Evolutionary conservation across 139 green algal genomes (phyloP), one percentile per base, ranked within the genome.

Genomic region (Tetraselmis striata): DNA sequence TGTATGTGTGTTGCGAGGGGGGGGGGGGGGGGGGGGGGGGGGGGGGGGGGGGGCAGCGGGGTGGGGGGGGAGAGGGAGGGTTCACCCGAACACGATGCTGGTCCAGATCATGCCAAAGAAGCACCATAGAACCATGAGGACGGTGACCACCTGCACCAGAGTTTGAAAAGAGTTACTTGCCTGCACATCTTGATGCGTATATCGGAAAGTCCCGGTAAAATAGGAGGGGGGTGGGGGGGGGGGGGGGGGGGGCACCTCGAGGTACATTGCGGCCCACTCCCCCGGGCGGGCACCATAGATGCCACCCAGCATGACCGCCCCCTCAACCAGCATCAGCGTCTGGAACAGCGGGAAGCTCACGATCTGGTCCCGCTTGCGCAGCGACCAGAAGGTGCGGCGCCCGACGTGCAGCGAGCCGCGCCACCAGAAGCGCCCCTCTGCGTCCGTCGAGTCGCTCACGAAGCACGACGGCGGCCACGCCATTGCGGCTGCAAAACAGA

Each of bases 381-480:
- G 45, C 11, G 45, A 67, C 29, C n/a, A 84, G 59, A 86, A 86
- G 23, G 74, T n/a, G n/a, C 82, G 74, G n/a, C 67, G 74, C 2
- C 25, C 75, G 2, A 29, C 29, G 45, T 67, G 45, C n/a, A 83
- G 76, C 27, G n/a, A 29, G 5, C 28, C 30, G 29, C 82, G 32
- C 82, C 82, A 86, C 82, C 82, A 86, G 59, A 86, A 86, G 22
- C 67, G 59, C 78, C 82, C 82, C 22, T 74, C 29, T 27, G 25
- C 27, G 67, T 85, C 79, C 2, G 82, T 86, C 18, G 82, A 80
- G 59, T 86, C 77, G 32, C 82, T 81, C 29, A 86, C 82, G 30
- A 78, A 86, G 78, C 78, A 83, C 24, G 58, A 75, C 18, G 82
- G 82, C 1, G 82, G 82, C 82, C 82, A 86, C 11, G 80, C 79